Conservation (phyloP, 2,329 filamentous ascomycete species). For the Pleurostoma richardsiae region DNA sequence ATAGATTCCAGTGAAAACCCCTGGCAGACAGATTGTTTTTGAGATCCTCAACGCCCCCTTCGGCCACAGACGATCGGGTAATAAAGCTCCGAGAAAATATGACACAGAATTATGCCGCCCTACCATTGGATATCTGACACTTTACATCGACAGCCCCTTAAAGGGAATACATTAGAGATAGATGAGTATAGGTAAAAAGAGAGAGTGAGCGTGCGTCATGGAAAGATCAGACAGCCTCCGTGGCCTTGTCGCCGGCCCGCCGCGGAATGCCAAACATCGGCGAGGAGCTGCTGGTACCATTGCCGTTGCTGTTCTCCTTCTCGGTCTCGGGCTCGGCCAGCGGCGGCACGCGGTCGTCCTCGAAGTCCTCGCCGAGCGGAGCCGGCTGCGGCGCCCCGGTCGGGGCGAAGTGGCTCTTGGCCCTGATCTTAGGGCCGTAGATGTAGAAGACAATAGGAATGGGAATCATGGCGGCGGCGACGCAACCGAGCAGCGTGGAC, state of each 20-base stretch:
- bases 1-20: too few relatives aligned
- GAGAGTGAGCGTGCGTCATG: too few relatives aligned
- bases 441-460: slow-evolving; percentile 60
- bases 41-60: too few relatives aligned
- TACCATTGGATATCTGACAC: too few relatives aligned
- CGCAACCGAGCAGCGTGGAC: slow-evolving; percentile 54
- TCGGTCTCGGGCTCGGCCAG: slow-evolving; percentile 2
- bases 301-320: slow-evolving; percentile 4
- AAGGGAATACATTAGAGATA: too few relatives aligned
- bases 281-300: slow-evolving; percentile 3
- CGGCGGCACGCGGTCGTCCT: background rate
- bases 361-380: slow-evolving; percentile 1
- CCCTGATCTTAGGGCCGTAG: slow-evolving; percentile 53
- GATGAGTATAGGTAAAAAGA: too few relatives aligned
- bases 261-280: background rate
- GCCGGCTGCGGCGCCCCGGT: slow-evolving; percentile 23
- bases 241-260: slow-evolving; percentile 13
- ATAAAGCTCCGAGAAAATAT: too few relatives aligned
- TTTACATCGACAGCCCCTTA: too few relatives aligned
- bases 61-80: too few relatives aligned
- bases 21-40: too few relatives aligned
- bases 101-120: too few relatives aligned
- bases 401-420: slow-evolving; percentile 51
- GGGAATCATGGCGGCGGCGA: slow-evolving; percentile 52
- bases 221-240: slow-evolving; percentile 12